These are phyloP conservation scores for Lipomyces chichibuensis DNA, from an alignment of 805 yeast genomes.

Conservation along the genomic window DNA sequence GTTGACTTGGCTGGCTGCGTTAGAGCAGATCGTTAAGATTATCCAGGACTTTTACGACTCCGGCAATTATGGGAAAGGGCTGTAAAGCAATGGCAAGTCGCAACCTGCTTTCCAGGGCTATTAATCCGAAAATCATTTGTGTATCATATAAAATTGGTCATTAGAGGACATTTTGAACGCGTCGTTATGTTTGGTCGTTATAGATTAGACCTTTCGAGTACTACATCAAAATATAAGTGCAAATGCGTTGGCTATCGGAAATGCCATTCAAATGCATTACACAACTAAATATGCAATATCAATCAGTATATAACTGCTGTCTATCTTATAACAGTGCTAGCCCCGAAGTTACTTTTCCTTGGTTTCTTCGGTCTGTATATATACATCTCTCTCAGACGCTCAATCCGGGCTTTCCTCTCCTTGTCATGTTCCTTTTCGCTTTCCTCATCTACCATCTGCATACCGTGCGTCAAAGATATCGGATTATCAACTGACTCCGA, in stretches of 20 bases:
- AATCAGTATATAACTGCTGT: not conserved
- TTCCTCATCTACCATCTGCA: not conserved
- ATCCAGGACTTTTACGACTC: constrained; percentile 73
- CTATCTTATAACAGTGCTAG: not conserved
- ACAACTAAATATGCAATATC: not conserved
- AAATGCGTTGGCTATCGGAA: not conserved
- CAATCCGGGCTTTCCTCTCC: constrained; percentile 19
- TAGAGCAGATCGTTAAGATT: constrained; percentile 71
- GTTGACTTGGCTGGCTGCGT: constrained; percentile 71
- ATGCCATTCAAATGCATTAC: not conserved
- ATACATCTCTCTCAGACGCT: constrained; percentile 19
- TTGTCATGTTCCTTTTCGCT: constrained; percentile 6
- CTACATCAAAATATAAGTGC: not conserved
- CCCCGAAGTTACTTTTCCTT: not conserved
- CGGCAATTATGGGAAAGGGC: constrained; percentile 88
- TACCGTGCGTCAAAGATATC: not conserved
- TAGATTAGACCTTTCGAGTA: not conserved
- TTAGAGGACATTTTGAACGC: not conserved
- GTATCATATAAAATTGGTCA: not conserved
- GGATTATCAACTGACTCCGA: not conserved
- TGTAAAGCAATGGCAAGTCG: constrained; percentile 47
- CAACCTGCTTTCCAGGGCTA: not conserved
- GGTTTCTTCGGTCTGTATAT: constrained; percentile 18
- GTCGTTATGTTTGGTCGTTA: not conserved
- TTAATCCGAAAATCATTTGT: not conserved